Conservation (phyloP, 2,329 filamentous ascomycete genomes). For the Aspergillus floridensis region DNA sequence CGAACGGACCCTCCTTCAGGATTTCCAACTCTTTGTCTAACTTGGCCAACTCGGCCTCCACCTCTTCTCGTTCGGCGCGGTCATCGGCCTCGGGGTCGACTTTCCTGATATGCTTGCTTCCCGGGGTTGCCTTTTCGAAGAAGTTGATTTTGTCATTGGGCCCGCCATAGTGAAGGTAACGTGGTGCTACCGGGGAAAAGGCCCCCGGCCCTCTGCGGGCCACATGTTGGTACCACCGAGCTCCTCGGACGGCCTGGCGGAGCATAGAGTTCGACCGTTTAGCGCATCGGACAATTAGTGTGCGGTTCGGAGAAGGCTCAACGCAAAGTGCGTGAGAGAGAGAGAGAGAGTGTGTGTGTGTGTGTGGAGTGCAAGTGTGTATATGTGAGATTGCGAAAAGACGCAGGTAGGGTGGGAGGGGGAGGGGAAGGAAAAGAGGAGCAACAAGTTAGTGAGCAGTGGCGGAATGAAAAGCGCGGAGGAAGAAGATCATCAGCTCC, state of each 20-base stretch:
- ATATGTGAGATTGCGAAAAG: not conserved
- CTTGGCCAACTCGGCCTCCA: conserved; percentile 39
- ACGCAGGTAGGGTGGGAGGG: not conserved
- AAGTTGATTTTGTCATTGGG: conserved; percentile 44
- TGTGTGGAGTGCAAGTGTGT: not conserved
- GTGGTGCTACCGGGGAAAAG: conserved; percentile 32
- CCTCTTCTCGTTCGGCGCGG: conserved; percentile 35
- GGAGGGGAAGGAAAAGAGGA: not conserved
- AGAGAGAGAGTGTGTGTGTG: too few species aligned
- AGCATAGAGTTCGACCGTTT: conserved; percentile 40
- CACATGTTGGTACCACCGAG: conserved; percentile 45
- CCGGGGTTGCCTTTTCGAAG: conserved; percentile 42
- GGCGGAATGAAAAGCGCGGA: conserved; percentile 9
- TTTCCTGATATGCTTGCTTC: conserved; percentile 36
- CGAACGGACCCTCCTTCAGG: conserved; percentile 43
- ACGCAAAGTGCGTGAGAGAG: not conserved
- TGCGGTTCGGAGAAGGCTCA: not conserved
- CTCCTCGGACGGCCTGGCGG: conserved; percentile 44
- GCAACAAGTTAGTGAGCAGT: conserved; percentile 13
- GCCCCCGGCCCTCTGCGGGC: conserved; percentile 34
- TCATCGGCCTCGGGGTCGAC: conserved; percentile 42
- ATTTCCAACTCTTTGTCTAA: conserved; percentile 41
- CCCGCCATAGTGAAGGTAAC: conserved; percentile 32
- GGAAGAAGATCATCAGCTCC: conserved; percentile 12
- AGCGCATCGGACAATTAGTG: conserved; percentile 31